Evolutionary conservation across 2,329 filamentous ascomycete genomes (phyloP).

Genomic region (Ilyonectria mors-panacis): DNA sequence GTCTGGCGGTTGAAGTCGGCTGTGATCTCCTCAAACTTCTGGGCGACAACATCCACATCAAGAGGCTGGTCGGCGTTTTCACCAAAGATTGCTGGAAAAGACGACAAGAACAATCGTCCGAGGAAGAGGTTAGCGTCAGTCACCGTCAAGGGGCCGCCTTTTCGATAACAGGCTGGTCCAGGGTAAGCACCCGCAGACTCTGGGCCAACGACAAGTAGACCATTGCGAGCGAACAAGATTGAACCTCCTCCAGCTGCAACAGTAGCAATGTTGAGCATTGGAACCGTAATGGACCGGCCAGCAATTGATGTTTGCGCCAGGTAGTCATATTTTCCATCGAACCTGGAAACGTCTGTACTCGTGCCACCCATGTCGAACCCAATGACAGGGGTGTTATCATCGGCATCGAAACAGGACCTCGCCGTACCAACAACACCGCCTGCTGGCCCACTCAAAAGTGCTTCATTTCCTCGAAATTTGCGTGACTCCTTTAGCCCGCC

Average conservation of each 20-base stretch:
- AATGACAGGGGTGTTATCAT: slow-evolving; percentile 75
- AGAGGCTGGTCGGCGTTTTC: slow-evolving; percentile 72
- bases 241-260: slow-evolving; percentile 68
- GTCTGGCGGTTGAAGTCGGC: slow-evolving; percentile 57
- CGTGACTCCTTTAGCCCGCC: slow-evolving; percentile 64
- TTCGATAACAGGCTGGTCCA: slow-evolving; percentile 79
- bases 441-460: slow-evolving; percentile 77
- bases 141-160: slow-evolving; percentile 79
- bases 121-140: slow-evolving; percentile 81
- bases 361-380: slow-evolving; percentile 70
- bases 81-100: slow-evolving; percentile 80
- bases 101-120: slow-evolving; percentile 70
- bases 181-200: slow-evolving; percentile 80
- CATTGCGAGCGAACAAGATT: slow-evolving; percentile 76
- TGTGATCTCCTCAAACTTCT: slow-evolving; percentile 58
- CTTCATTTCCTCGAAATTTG: slow-evolving; percentile 74
- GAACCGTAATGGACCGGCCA: slow-evolving; percentile 78
- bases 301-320: slow-evolving; percentile 80
- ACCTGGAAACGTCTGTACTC: slow-evolving; percentile 79
- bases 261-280: slow-evolving; percentile 82
- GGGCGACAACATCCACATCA: slow-evolving; percentile 54
- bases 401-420: slow-evolving; percentile 75
- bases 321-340: slow-evolving; percentile 78
- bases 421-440: slow-evolving; percentile 82
- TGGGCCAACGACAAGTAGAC: slow-evolving; percentile 78